Evolutionary conservation across 441 rosid genomes (phyloP).

Genomic region (Eutrema salsugineum): DNA sequence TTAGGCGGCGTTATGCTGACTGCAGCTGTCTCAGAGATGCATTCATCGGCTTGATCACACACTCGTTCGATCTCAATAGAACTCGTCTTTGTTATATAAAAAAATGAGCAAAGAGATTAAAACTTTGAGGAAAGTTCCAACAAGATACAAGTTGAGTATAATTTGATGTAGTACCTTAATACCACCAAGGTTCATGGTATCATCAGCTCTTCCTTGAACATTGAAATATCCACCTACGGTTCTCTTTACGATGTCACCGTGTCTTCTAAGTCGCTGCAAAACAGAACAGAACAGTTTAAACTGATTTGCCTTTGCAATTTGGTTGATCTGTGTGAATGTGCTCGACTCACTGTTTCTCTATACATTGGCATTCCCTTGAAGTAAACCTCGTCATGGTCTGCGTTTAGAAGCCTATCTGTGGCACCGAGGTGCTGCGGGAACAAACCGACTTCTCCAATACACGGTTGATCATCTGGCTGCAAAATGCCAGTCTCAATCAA

Average conservation of each 20-base stretch:
- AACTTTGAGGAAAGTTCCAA: background rate
- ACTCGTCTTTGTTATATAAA: constrained; percentile 69
- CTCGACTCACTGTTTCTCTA: constrained; percentile 54
- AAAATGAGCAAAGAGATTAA: background rate
- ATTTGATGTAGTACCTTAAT: constrained; percentile 56
- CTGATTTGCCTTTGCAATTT: background rate
- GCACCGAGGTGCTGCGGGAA: constrained; percentile 73
- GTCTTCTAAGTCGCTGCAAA: constrained; percentile 75
- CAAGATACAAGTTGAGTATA: background rate
- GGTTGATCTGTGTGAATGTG: background rate
- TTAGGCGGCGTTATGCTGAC: constrained; percentile 46
- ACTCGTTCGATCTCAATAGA: constrained; percentile 84
- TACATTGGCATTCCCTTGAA: constrained; percentile 78
- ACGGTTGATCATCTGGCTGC: constrained; percentile 74
- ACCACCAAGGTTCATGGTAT: constrained; percentile 98
- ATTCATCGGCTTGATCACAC: constrained; percentile 67
- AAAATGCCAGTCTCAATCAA: background rate
- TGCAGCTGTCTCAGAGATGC: constrained; percentile 79
- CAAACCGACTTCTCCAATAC: constrained; percentile 81
- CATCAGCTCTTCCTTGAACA: constrained; percentile 92
- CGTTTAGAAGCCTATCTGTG: constrained; percentile 74
- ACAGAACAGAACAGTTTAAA: background rate
- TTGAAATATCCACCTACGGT: constrained; percentile 64
- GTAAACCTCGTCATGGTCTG: constrained; percentile 69
- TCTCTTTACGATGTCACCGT: constrained; percentile 74